phyloP scores from a whole-genome alignment of 805 yeast genomes.

The Debaryomyces prosopidis region DNA sequence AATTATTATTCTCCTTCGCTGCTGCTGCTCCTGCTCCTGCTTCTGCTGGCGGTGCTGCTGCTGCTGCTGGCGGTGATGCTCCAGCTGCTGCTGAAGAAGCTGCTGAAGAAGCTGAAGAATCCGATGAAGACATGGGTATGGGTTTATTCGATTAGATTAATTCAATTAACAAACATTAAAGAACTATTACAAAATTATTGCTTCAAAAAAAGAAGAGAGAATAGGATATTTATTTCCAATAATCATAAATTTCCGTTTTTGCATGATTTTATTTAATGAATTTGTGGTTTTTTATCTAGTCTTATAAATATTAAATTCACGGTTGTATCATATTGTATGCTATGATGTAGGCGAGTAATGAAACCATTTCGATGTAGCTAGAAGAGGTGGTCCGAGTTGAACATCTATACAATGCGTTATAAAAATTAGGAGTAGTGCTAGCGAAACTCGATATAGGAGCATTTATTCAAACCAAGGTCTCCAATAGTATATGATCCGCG shows the following conservation, averaged over 20 bases:
- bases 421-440: too few relatives aligned
- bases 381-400: too few relatives aligned
- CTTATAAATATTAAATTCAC: neutral
- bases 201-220: neutral
- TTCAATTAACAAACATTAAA: neutral
- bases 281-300: neutral
- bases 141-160: constrained; percentile 91
- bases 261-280: neutral
- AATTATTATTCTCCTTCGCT: constrained; percentile 60
- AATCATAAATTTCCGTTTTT: neutral
- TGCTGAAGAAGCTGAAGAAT: constrained; percentile 65
- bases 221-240: neutral
- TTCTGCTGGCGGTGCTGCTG: constrained; percentile 29
- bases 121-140: constrained; percentile 85
- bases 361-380: too few relatives aligned
- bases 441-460: too few relatives aligned
- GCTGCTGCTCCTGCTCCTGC: constrained; percentile 46
- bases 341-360: too few relatives aligned
- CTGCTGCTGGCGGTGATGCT: constrained; percentile 36
- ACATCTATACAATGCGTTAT: too few relatives aligned
- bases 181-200: neutral
- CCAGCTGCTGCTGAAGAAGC: constrained; percentile 68
- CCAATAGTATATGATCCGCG: too few relatives aligned
- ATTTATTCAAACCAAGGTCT: too few relatives aligned
- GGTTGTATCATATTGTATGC: neutral